phyloP scores from a whole-genome alignment of 176 grass and related monocot species.

The Oryza coarctata region DNA sequence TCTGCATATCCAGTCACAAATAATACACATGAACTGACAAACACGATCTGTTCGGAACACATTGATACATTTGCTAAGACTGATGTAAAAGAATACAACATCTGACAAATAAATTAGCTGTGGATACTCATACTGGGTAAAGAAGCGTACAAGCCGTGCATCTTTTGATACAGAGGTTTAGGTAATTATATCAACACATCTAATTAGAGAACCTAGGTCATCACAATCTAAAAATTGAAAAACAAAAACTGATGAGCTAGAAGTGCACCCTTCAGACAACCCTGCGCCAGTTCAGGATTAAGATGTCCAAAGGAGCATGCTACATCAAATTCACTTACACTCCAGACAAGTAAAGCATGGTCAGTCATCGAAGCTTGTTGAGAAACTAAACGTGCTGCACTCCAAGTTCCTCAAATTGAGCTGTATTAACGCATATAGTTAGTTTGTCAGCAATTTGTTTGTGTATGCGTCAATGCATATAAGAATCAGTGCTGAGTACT shows the following conservation, averaged over 20 bases:
- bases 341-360: neutral
- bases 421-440: constrained; percentile 46
- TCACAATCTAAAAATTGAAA: constrained; percentile 13
- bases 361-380: constrained; percentile 68
- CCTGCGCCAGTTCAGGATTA: neutral
- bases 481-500: neutral
- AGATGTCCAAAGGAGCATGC: neutral
- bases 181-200: neutral
- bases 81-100: neutral
- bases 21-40: neutral
- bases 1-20: neutral
- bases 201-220: constrained; percentile 21
- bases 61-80: neutral
- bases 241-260: neutral
- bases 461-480: neutral
- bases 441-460: constrained; percentile 23
- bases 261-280: neutral
- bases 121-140: neutral
- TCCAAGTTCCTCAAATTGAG: constrained; percentile 92
- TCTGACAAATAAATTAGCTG: constrained; percentile 1
- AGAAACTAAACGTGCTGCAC: constrained; percentile 78
- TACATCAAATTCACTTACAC: neutral
- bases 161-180: neutral
- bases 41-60: neutral
- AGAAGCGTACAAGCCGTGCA: neutral